Conservation (phyloP, 148 eudicot genomes). For the Arbutus unedo region DNA sequence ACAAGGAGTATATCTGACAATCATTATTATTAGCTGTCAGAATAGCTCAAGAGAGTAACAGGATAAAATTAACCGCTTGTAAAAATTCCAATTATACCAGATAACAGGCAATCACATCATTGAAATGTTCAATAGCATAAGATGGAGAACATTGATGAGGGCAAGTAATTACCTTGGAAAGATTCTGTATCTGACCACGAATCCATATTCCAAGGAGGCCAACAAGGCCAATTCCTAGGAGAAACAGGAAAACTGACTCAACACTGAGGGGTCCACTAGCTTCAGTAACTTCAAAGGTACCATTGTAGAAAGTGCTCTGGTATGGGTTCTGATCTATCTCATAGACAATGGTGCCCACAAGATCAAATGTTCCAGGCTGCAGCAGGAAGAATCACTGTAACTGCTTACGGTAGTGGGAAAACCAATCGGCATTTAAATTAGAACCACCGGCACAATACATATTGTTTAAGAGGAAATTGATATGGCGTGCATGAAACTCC, state of each 20-base stretch:
- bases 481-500: background rate
- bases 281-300: conserved; percentile 87
- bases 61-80: background rate
- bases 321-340: conserved; percentile 73
- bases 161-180: conserved; percentile 57
- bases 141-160: background rate
- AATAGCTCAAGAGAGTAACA: background rate
- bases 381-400: conserved; percentile 8
- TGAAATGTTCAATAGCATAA: background rate
- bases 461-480: background rate
- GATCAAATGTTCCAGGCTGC: conserved; percentile 91
- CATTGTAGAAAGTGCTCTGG: conserved; percentile 84
- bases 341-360: conserved; percentile 77
- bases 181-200: conserved; percentile 55
- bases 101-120: background rate
- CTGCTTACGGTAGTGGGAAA: conserved; percentile 1
- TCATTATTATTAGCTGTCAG: background rate
- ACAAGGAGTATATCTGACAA: background rate
- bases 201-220: conserved; percentile 70
- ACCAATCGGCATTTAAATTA: background rate
- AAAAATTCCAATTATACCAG: background rate
- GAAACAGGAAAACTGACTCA: conserved; percentile 83
- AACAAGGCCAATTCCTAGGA: conserved; percentile 63
- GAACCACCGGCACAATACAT: background rate
- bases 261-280: conserved; percentile 69